Base-by-base conservation (phyloP, 2,329 filamentous ascomycete species). In the Penicillium sp. region DNA sequence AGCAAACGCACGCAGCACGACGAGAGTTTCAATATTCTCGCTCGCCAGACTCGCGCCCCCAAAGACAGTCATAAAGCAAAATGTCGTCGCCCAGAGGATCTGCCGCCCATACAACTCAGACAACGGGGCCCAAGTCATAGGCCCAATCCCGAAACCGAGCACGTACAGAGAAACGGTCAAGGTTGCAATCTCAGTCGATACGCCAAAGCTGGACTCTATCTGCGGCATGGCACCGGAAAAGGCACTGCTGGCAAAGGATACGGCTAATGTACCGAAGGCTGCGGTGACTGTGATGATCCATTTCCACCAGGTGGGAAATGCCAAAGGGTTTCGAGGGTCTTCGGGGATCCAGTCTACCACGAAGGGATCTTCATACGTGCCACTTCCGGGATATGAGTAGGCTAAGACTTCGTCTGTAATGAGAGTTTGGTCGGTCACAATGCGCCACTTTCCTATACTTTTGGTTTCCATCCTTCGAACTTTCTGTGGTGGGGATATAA, bases 1-100 rank as follows among this genome's bases (percentile, higher is more conserved):
- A n/a, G 81, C 79, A 5, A 88, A 61, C 62, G 87, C 82, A 3
- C 85, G 81, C 61, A 87, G 88, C 2, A 79, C 76, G 43, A 86
- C 79, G 49, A 88, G 76, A 42, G 79, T 71, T 28, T 68, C 69
- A 47, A 88, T 74, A 6, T 72, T 73, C 0, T 81, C 81, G 0
- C 83, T 77, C 5, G 88, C 72, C 1, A 83, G 87, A 56, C 84
- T 87, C 0, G 83, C 85, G 58, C 89, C 79, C 26, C 83, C 82
- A 74, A 84, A 87, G 1, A 81, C 66, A 56, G 83, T 80, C 42
- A 65, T 89, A 53, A 84, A 77, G 3, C 79, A 64, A 62, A 85
- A 88, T 56, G 83, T 81, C 1, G 65, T 67, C 21, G 80, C 77
- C 57, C 88, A 76, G 28, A 84, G 67, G 18, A 74, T 64, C 6